phyloP scores from a whole-genome alignment of 2,329 filamentous ascomycete genomes.

The Colletotrichum costaricense region DNA sequence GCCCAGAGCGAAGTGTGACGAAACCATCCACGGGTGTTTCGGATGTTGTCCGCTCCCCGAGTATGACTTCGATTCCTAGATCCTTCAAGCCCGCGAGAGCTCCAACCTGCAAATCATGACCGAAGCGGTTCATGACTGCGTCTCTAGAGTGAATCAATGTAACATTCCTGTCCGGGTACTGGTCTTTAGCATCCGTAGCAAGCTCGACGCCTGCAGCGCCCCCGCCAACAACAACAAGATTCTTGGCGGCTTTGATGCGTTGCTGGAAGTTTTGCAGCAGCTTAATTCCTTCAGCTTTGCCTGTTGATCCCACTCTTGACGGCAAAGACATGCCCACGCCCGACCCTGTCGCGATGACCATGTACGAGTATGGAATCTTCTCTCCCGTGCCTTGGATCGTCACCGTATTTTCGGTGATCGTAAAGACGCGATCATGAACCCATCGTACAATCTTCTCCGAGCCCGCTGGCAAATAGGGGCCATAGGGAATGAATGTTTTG shows the following conservation, averaged over 20 bases:
- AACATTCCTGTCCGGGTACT: constrained; percentile 67
- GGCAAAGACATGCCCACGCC: constrained; percentile 57
- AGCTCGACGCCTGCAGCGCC: constrained; percentile 73
- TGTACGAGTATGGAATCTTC: constrained; percentile 62
- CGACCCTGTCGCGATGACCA: constrained; percentile 69
- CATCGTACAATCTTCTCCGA: constrained; percentile 50
- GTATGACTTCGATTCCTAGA: constrained; percentile 61
- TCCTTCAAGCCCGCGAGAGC: constrained; percentile 54
- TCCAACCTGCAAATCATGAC: constrained; percentile 51
- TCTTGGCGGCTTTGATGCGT: constrained; percentile 53
- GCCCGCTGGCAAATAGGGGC: constrained; percentile 49
- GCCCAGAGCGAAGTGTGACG: constrained; percentile 58
- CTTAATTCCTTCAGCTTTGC: constrained; percentile 54
- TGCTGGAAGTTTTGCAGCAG: constrained; percentile 59
- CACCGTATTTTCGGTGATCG: constrained; percentile 51
- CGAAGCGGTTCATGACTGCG: constrained; percentile 64
- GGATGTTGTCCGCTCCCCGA: constrained; percentile 58
- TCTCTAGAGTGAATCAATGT: constrained; percentile 68
- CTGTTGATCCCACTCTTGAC: constrained; percentile 56
- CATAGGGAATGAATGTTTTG: constrained; percentile 71
- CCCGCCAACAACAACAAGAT: constrained; percentile 65
- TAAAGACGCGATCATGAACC: constrained; percentile 54
- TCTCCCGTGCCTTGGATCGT: constrained; percentile 53
- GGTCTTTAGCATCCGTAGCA: constrained; percentile 67
- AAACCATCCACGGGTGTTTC: constrained; percentile 49